phyloP scores from a whole-genome alignment of 2,329 filamentous ascomycete species.

The Penicillium sp. region DNA sequence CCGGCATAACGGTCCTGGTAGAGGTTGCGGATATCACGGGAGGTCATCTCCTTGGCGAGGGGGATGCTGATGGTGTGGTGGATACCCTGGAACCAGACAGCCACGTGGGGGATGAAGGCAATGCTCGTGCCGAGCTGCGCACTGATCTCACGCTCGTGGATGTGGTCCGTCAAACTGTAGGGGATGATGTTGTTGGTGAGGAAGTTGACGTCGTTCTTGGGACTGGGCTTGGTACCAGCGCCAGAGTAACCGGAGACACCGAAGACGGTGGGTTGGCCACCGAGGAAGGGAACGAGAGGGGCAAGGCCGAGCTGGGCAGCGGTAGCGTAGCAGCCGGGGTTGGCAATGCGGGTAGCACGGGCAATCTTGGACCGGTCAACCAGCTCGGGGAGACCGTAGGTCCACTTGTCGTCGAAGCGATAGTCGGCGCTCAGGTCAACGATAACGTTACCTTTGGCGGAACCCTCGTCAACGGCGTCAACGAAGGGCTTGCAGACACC shows the following conservation, averaged over 20 bases:
- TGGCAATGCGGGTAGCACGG: constrained; percentile 74
- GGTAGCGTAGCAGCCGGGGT: constrained; percentile 94
- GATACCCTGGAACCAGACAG: constrained; percentile 96
- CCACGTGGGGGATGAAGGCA: constrained; percentile 88
- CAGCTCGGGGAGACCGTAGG: constrained; percentile 85
- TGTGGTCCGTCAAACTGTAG: constrained; percentile 87
- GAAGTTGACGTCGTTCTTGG: constrained; percentile 84
- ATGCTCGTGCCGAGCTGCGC: constrained; percentile 67
- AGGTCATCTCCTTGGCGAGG: constrained; percentile 77
- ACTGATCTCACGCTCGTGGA: constrained; percentile 89
- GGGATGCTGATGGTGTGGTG: constrained; percentile 88
- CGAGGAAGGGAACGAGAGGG: constrained; percentile 71
- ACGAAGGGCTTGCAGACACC: constrained; percentile 91
- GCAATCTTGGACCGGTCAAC: constrained; percentile 71
- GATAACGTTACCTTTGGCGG: constrained; percentile 66
- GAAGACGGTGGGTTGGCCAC: constrained; percentile 74
- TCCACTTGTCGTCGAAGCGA: constrained; percentile 79
- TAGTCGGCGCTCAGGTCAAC: constrained; percentile 97
- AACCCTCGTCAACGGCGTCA: constrained; percentile 72
- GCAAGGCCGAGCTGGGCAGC: constrained; percentile 85
- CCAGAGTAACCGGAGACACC: constrained; percentile 93
- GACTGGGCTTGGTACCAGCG: constrained; percentile 86
- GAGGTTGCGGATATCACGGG: constrained; percentile 84
- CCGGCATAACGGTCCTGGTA: constrained; percentile 96
- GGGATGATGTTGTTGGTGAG: constrained; percentile 84